These are phyloP conservation scores for Leucosporidium scottii DNA, from an alignment of 768 basidiomycete species.

Conservation along the genomic window DNA sequence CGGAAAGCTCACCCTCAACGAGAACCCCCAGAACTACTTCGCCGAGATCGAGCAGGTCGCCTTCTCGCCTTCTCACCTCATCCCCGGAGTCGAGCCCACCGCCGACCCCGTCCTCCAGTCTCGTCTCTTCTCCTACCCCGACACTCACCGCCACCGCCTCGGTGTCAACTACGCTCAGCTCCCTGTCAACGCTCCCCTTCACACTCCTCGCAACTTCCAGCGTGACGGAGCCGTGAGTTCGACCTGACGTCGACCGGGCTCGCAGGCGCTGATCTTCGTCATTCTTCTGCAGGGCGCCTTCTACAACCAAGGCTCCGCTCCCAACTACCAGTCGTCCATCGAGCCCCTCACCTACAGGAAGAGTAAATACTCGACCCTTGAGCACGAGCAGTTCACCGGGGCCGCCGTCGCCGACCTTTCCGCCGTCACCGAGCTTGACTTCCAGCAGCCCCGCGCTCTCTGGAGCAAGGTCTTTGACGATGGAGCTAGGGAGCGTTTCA, in stretches of 20 bases:
- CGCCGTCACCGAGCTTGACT: constrained; percentile 62
- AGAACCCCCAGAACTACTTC: constrained; percentile 46
- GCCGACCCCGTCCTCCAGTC: constrained; percentile 90
- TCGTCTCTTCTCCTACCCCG: constrained; percentile 83
- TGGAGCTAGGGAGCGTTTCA: constrained; percentile 40
- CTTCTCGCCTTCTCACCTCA: constrained; percentile 77
- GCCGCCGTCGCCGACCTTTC: constrained; percentile 50
- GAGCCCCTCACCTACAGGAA: constrained; percentile 60
- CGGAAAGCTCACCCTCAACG: constrained; percentile 45
- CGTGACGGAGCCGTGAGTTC: constrained; percentile 56
- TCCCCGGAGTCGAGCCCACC: constrained; percentile 83
- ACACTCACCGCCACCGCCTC: constrained; percentile 43
- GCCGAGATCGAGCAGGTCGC: constrained; percentile 51
- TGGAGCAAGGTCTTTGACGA: constrained; percentile 45
- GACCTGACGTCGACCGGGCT: constrained; percentile 41
- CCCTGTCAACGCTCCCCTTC: constrained; percentile 73
- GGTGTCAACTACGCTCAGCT: constrained; percentile 56
- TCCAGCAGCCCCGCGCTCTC: constrained; percentile 41
- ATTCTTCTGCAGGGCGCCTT: constrained; percentile 8
- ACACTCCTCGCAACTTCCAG: constrained; percentile 81
- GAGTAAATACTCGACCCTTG: constrained; percentile 33
- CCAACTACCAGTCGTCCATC: constrained; percentile 80
- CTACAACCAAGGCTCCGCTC: constrained; percentile 70
- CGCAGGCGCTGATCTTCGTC: not conserved
- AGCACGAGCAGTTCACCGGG: constrained; percentile 71